Conservation (phyloP, 2,329 filamentous ascomycete species). For the Calonectria naviculata region DNA sequence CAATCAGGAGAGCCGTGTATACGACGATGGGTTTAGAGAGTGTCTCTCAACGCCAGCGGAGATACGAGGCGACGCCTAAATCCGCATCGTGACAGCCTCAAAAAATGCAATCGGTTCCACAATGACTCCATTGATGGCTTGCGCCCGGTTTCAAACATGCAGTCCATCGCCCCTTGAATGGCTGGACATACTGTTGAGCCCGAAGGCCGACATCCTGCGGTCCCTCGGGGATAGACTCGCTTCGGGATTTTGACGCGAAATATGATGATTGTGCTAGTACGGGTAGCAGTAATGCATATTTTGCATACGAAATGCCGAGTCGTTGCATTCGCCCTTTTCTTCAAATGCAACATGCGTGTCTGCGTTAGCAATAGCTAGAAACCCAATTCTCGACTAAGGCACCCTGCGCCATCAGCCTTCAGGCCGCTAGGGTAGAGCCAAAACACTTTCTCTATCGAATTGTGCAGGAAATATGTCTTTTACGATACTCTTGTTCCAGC, state of each 20-base stretch:
- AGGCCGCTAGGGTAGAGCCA: no score
- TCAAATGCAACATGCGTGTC: not conserved
- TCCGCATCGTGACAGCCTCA: slow-evolving; percentile 17
- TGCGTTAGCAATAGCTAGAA: no score
- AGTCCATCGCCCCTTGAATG: not conserved
- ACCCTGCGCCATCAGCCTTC: no score
- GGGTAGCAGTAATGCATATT: not conserved
- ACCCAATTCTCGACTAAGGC: no score
- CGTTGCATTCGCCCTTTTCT: not conserved
- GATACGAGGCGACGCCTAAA: slow-evolving; percentile 13
- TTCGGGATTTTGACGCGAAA: not conserved
- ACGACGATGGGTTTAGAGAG: slow-evolving; percentile 20
- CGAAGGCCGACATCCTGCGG: not conserved
- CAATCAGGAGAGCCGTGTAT: slow-evolving; percentile 16
- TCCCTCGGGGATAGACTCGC: not conserved
- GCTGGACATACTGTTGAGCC: not conserved
- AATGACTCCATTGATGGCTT: not conserved
- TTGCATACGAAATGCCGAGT: not conserved
- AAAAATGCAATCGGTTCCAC: not conserved
- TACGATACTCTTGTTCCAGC: no score
- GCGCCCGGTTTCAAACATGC: not conserved
- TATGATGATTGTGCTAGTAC: not conserved
- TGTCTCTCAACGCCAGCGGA: slow-evolving; percentile 15
- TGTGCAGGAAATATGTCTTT: no score
- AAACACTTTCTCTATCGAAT: no score